phyloP scores from a whole-genome alignment of 306 rosid species.

The Cicer bijugum region DNA sequence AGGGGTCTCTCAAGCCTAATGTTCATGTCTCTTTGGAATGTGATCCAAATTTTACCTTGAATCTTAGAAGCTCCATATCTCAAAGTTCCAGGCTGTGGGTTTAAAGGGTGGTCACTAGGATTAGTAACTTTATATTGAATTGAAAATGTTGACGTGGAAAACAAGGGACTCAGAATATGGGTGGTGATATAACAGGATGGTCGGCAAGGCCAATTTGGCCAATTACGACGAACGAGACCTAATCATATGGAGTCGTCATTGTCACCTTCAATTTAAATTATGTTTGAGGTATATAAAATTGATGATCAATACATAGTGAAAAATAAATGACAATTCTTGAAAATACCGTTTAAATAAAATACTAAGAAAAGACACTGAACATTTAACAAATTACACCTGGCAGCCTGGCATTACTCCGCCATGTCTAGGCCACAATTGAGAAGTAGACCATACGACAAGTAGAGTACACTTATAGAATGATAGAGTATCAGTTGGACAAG shows the following conservation, averaged over 20 bases:
- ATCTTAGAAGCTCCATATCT: constrained; percentile 44
- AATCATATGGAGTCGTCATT: constrained; percentile 55
- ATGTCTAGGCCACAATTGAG: no score
- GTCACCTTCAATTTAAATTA: constrained; percentile 43
- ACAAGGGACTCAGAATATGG: constrained; percentile 79
- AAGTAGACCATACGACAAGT: no score
- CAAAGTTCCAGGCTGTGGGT: constrained; percentile 42
- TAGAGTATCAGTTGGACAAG: no score
- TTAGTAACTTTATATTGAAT: constrained; percentile 34
- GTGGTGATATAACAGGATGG: constrained; percentile 96
- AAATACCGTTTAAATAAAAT: no score
- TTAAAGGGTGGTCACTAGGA: constrained; percentile 35
- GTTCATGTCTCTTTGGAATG: constrained; percentile 45
- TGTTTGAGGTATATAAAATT: no score
- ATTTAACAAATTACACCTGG: no score
- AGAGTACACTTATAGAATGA: no score
- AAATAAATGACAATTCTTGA: no score
- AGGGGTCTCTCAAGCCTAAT: constrained; percentile 41
- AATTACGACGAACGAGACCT: constrained; percentile 99
- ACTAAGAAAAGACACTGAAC: no score
- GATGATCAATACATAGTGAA: no score
- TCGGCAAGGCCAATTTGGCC: constrained; percentile 84
- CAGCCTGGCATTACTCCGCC: no score
- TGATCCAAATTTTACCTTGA: constrained; percentile 44
- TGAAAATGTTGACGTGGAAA: no score